Evolutionary conservation across 495 filamentous ascomycete genomes (phyloP), one percentile per base, ranked within the genome.

Genomic region (Aspergillus cristatus): DNA sequence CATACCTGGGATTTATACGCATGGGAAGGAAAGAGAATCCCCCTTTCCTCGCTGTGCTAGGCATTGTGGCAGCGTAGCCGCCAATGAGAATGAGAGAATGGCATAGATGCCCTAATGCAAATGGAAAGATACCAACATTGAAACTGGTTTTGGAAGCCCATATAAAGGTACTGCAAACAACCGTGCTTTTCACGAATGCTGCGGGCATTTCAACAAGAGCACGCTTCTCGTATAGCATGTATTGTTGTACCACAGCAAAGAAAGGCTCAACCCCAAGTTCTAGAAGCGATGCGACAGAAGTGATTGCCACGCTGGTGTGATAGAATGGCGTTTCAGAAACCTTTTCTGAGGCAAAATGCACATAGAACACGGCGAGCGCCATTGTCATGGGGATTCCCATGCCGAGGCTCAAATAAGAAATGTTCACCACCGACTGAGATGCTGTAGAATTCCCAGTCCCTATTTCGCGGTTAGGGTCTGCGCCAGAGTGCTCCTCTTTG

Each of bases 181-280:
- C 57, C 8, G 81, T 30, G 49, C 89, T 95, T 53, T 82, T 78
- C 6, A 78, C 41, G 26, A 95, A 72, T 1, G 87, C 87, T 6
- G 87, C 88, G 14, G 71, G 51, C 16, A 78, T 79, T 57, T 99
- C 91, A 11, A 88, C 86, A 0, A 72, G 63, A 2, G 87, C 89
- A 16, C 91, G 75, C 17, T 81, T 77, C 32, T 78, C 78, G 48
- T 90, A 94, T 15, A 81, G 71, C 50, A 94, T 71, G 32, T 78
- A 77, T 40, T 86, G 79, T 50, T 95, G 88, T 12, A 81, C 71
- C 12, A 93, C 72, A 0, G 84, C 79, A 53, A 96, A 99, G 24
- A 75, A 79, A 0, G 91, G 91, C 53, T 99, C 91, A 8, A 76
- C 73, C 1, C 81, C 55, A 11, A 99, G 71, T 48, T 99, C 91